Conservation (phyloP, 2,329 filamentous ascomycete species). For the Aquanectria penicillioides region DNA sequence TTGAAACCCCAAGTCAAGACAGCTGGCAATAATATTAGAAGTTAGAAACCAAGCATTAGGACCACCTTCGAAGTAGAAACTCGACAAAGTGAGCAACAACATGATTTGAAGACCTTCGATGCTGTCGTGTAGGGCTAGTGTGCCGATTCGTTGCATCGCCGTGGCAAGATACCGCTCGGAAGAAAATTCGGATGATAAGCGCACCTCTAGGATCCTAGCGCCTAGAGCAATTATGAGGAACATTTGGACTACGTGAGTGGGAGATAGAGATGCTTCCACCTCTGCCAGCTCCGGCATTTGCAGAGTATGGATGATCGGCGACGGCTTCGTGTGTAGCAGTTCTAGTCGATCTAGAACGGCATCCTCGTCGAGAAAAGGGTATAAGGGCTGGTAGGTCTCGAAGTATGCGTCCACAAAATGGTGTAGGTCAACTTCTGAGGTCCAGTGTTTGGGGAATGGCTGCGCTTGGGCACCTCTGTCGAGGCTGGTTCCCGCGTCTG, state of each 20-base stretch:
- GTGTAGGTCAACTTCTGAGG: constrained; percentile 25
- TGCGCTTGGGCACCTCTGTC: not conserved
- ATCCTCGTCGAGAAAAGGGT: constrained; percentile 28
- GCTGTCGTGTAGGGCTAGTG: constrained; percentile 21
- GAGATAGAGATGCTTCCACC: constrained; percentile 12
- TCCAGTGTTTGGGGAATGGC: constrained; percentile 23
- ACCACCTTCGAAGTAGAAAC: constrained; percentile 26
- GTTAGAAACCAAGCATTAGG: constrained; percentile 29
- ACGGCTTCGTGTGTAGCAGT: constrained; percentile 14
- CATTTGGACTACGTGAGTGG: constrained; percentile 18
- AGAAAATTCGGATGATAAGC: constrained; percentile 5
- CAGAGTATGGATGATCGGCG: not conserved
- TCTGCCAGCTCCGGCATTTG: constrained; percentile 20
- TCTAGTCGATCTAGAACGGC: constrained; percentile 11
- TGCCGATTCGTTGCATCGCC: constrained; percentile 23
- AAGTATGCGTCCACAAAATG: constrained; percentile 31
- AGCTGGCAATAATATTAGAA: constrained; percentile 27
- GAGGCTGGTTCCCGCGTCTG: not conserved
- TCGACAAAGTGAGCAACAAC: constrained; percentile 19
- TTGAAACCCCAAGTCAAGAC: constrained; percentile 26
- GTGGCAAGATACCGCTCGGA: constrained; percentile 21
- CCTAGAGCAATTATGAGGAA: constrained; percentile 27
- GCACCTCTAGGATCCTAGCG: constrained; percentile 17
- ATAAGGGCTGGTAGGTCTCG: constrained; percentile 27
- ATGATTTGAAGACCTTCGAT: constrained; percentile 30